Evolutionary conservation across 371 early-diverging fungal genomes (phyloP).

Genomic region (Mortierella sp.): DNA sequence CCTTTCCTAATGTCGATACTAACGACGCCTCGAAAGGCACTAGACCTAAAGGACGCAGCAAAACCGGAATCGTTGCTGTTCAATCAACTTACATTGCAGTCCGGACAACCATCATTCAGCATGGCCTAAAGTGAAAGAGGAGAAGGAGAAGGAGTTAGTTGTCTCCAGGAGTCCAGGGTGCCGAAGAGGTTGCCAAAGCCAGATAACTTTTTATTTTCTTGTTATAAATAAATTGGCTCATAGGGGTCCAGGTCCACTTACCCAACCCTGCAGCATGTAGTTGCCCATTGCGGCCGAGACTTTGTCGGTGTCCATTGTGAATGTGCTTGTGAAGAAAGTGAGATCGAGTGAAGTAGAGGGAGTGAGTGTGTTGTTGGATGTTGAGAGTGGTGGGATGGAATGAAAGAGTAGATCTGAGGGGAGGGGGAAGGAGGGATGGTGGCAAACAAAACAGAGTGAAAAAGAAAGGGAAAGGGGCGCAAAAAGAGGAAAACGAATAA

Average conservation of each 20-base stretch:
- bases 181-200: not conserved
- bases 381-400: not conserved
- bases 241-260: not conserved
- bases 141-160: not conserved
- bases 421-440: not conserved
- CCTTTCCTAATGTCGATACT: not conserved
- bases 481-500: not conserved
- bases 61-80: not conserved
- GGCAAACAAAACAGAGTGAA: not conserved
- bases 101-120: conserved; percentile 57
- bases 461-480: not conserved
- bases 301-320: conserved; percentile 38
- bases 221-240: no score
- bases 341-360: not conserved
- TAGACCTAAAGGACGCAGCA: conserved; percentile 15
- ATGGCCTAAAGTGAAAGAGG: conserved; percentile 22
- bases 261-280: conserved; percentile 57
- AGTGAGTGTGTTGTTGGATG: not conserved
- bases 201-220: not conserved
- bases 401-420: not conserved
- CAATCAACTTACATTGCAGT: conserved; percentile 48
- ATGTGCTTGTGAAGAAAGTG: not conserved
- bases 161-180: not conserved
- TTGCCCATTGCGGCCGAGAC: conserved; percentile 52
- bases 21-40: not conserved